phyloP scores from a whole-genome alignment of 2,329 filamentous ascomycete genomes.

The Alternaria longipes region DNA sequence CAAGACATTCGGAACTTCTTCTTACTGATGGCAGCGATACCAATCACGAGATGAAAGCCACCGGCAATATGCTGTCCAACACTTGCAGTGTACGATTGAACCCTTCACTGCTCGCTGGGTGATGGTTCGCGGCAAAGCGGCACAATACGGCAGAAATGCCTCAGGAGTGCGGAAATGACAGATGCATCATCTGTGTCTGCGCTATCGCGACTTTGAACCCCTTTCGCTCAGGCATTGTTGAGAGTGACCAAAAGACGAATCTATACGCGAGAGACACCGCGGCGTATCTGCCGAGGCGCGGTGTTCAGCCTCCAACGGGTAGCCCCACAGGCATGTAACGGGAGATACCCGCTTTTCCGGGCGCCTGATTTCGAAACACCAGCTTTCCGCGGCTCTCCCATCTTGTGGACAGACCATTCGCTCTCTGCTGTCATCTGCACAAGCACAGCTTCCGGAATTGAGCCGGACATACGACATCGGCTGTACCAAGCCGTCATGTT shows the following conservation, averaged over 20 bases:
- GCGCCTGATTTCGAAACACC: constrained; percentile 33
- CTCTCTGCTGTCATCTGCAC: background rate
- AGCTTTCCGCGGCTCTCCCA: constrained; percentile 18
- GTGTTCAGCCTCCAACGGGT: constrained; percentile 12
- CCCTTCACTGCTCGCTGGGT: background rate
- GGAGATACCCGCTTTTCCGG: constrained; percentile 19
- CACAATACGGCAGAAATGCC: background rate
- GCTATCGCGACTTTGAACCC: background rate
- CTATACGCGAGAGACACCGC: background rate
- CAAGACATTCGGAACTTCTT: background rate
- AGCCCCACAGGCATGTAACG: constrained; percentile 25
- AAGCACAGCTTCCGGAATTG: constrained; percentile 17
- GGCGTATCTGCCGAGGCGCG: constrained; percentile 11
- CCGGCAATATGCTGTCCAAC: background rate
- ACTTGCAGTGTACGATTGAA: background rate
- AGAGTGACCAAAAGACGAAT: background rate
- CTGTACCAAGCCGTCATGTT: constrained; percentile 28
- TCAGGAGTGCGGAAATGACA: constrained; percentile 5
- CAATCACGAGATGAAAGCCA: background rate
- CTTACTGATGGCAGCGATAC: background rate
- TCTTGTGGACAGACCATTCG: background rate
- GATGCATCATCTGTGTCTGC: background rate
- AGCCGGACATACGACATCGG: constrained; percentile 16
- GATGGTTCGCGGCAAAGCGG: background rate
- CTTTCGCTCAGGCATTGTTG: constrained; percentile 1